Evolutionary conservation across 2,329 filamentous ascomycete genomes (phyloP).

Genomic region (Fusarium guadeloupense): DNA sequence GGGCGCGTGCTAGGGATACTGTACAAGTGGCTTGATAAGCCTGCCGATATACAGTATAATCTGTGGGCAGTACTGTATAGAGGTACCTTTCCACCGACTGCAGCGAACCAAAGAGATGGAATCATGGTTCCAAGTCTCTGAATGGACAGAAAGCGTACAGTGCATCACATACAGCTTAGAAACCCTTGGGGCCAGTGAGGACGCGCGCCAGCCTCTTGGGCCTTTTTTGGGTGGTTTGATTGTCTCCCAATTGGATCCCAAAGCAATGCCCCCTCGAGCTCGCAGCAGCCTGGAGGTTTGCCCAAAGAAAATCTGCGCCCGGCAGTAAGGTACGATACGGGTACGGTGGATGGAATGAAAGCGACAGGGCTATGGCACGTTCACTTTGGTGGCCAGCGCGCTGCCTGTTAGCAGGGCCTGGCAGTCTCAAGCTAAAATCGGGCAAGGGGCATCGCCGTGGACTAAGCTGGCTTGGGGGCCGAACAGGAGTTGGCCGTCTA

Average conservation of each 20-base stretch:
- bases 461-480: too few species aligned
- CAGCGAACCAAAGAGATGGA: not conserved
- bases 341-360: slow-evolving; percentile 30
- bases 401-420: slow-evolving; percentile 15
- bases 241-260: slow-evolving; percentile 1
- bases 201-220: slow-evolving; percentile 31
- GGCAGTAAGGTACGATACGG: slow-evolving; percentile 3
- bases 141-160: slow-evolving; percentile 31
- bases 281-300: not conserved
- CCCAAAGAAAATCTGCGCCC: slow-evolving; percentile 8
- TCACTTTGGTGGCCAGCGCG: slow-evolving; percentile 31
- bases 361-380: slow-evolving; percentile 24
- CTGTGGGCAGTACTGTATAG: slow-evolving; percentile 1
- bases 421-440: slow-evolving; percentile 17
- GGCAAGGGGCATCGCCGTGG: slow-evolving; percentile 13
- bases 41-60: slow-evolving; percentile 10
- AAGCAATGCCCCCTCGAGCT: not conserved
- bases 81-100: not conserved
- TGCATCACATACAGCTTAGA: slow-evolving; percentile 29
- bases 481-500: too few species aligned
- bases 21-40: slow-evolving; percentile 6
- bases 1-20: slow-evolving; percentile 27
- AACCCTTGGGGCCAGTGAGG: slow-evolving; percentile 21
- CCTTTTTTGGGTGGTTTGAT: slow-evolving; percentile 6
- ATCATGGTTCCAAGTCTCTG: slow-evolving; percentile 17